These are phyloP conservation scores for Talaromyces islandicus DNA, from an alignment of 2,329 filamentous ascomycete species.

Conservation along the genomic window DNA sequence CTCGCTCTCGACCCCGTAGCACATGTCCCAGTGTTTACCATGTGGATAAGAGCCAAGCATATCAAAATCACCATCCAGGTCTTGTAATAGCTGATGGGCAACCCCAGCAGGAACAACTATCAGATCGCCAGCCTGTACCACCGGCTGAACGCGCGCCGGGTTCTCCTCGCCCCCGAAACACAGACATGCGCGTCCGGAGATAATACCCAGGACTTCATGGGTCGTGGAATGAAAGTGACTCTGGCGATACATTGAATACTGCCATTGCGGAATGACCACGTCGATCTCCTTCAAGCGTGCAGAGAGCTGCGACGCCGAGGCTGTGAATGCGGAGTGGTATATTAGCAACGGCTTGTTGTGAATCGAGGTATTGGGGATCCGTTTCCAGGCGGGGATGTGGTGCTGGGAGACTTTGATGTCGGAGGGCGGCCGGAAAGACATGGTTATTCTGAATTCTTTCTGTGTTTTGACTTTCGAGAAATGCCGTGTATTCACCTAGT, in stretches of 20 bases:
- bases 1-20: conserved; percentile 57
- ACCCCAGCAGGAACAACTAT: conserved; percentile 62
- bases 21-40: conserved; percentile 62
- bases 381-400: conserved; percentile 52
- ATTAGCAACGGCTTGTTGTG: conserved; percentile 59
- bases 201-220: conserved; percentile 61
- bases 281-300: conserved; percentile 48
- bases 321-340: conserved; percentile 55
- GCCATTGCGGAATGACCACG: conserved; percentile 59
- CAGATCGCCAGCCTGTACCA: conserved; percentile 55
- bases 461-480: neutral
- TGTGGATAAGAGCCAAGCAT: conserved; percentile 64
- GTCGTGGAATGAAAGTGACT: conserved; percentile 64
- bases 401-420: conserved; percentile 53
- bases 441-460: conserved; percentile 6
- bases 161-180: conserved; percentile 64
- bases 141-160: conserved; percentile 49
- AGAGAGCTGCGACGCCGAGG: conserved; percentile 49
- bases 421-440: conserved; percentile 40
- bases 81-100: conserved; percentile 56
- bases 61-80: conserved; percentile 50
- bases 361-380: conserved; percentile 60
- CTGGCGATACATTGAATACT: conserved; percentile 61
- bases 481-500: too few species aligned
- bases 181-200: conserved; percentile 52